These are phyloP conservation scores for Coniochaeta sp. DNA, from an alignment of 2,329 filamentous ascomycete genomes.

Conservation along the genomic window DNA sequence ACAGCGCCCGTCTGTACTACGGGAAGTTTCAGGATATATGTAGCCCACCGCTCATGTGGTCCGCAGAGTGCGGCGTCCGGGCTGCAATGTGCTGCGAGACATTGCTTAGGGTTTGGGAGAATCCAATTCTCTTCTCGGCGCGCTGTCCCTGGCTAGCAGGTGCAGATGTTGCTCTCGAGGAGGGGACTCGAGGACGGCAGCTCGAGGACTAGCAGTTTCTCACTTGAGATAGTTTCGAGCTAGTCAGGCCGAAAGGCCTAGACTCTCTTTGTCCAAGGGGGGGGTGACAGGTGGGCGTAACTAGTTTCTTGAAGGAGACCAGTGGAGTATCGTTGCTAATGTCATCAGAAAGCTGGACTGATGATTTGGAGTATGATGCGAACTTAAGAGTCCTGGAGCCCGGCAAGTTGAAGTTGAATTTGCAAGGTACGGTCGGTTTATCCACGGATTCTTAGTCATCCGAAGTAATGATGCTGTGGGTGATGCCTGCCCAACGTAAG, in stretches of 20 bases:
- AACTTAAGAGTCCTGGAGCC: no score
- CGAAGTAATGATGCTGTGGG: not conserved
- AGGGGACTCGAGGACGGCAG: not conserved
- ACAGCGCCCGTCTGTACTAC: not conserved
- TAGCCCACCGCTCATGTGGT: not conserved
- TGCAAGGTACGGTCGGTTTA: not conserved
- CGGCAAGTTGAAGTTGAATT: not conserved
- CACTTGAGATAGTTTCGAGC: not conserved
- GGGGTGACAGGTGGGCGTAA: not conserved
- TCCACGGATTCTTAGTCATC: not conserved
- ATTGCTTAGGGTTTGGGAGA: not conserved
- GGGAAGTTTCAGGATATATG: not conserved
- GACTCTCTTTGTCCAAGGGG: not conserved
- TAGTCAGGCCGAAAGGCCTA: not conserved
- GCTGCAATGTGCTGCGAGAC: not conserved
- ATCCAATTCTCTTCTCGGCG: not conserved
- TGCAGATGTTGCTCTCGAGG: not conserved
- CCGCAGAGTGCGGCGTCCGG: not conserved
- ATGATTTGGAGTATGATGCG: no score
- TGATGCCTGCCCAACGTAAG: not conserved
- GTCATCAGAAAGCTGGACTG: no score
- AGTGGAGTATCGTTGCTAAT: no score
- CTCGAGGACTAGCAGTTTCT: not conserved
- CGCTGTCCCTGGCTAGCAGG: not conserved
- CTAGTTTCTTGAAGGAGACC: no score